phyloP scores from a whole-genome alignment of 2,329 filamentous ascomycete species.

The Colletotrichum sojae region DNA sequence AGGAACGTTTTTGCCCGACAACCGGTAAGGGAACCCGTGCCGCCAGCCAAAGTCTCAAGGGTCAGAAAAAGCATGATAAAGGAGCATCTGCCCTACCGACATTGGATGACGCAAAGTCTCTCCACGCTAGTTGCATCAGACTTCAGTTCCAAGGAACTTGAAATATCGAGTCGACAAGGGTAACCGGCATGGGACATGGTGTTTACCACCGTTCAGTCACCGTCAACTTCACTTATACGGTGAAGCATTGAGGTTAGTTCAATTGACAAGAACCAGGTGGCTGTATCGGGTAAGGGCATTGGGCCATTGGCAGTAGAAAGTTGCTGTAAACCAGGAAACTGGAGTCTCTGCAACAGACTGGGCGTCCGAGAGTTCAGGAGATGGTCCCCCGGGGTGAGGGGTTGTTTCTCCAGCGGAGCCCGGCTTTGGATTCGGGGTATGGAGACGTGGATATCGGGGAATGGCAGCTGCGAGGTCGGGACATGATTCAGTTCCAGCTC shows the following conservation, averaged over 20 bases:
- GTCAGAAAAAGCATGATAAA: constrained; percentile 7
- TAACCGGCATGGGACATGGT: neutral
- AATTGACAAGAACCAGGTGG: neutral
- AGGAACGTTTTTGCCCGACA: too few species aligned
- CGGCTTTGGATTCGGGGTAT: constrained; percentile 7
- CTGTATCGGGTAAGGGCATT: constrained; percentile 1
- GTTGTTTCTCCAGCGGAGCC: neutral
- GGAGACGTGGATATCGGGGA: neutral
- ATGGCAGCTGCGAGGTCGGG: constrained; percentile 12
- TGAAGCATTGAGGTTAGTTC: constrained; percentile 23
- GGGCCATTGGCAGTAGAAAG: neutral
- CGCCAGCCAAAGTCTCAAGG: constrained; percentile 9
- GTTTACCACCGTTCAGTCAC: constrained; percentile 1
- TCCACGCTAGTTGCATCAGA: constrained; percentile 1
- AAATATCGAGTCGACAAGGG: constrained; percentile 4
- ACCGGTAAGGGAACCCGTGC: constrained; percentile 4
- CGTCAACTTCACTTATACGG: constrained; percentile 15
- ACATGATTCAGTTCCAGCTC: constrained; percentile 35
- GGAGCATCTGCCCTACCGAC: constrained; percentile 16
- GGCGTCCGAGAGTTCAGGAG: neutral
- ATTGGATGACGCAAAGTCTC: constrained; percentile 19
- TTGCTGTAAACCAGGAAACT: neutral
- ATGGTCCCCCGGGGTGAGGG: neutral
- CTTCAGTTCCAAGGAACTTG: constrained; percentile 19
- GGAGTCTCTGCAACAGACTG: neutral